A percentile compares a stretch with the other conserved stretches of the same genome.
These are phyloP conservation scores for Setomelanomma holmii DNA, from an alignment of 2,329 filamentous ascomycete species.

Conservation along the genomic window DNA sequence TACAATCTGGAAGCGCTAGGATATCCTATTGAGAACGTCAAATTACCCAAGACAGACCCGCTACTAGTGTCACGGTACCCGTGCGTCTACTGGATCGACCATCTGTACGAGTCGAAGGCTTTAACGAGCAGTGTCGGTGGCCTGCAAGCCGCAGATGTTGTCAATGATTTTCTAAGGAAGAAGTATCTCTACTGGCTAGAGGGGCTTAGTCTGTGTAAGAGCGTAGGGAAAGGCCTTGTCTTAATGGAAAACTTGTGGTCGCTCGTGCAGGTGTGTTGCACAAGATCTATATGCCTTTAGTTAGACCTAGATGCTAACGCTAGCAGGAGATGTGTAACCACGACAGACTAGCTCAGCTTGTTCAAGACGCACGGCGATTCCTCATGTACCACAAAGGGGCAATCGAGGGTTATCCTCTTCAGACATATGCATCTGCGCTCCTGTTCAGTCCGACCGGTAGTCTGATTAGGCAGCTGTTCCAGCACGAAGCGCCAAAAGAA, in stretches of 20 bases:
- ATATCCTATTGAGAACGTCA: constrained; percentile 22
- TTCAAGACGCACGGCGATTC: constrained; percentile 22
- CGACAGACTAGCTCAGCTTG: constrained; percentile 1
- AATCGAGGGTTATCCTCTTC: constrained; percentile 16
- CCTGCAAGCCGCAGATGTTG: neutral
- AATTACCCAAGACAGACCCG: constrained; percentile 29
- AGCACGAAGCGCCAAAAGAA: too few relatives aligned
- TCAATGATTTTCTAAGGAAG: constrained; percentile 3
- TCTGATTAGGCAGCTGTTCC: too few relatives aligned
- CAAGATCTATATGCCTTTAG: neutral
- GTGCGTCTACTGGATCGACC: too few relatives aligned
- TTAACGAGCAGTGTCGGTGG: neutral
- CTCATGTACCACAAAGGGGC: constrained; percentile 11
- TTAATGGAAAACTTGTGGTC: constrained; percentile 15
- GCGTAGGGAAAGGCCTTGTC: constrained; percentile 16
- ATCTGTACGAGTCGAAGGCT: constrained; percentile 30
- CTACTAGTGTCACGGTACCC: constrained; percentile 41
- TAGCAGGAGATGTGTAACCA: neutral
- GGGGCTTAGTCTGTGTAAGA: constrained; percentile 23
- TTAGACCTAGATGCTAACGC: neutral
- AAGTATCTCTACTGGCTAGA: too few relatives aligned
- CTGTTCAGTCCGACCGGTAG: constrained; percentile 6
- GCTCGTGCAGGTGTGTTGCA: constrained; percentile 10
- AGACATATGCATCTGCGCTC: neutral
- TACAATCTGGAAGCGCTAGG: constrained; percentile 25